Evolutionary conservation across 768 basidiomycete species (phyloP), one percentile per base, ranked within the genome.

Genomic region (Candolleomyces eurysporus): DNA sequence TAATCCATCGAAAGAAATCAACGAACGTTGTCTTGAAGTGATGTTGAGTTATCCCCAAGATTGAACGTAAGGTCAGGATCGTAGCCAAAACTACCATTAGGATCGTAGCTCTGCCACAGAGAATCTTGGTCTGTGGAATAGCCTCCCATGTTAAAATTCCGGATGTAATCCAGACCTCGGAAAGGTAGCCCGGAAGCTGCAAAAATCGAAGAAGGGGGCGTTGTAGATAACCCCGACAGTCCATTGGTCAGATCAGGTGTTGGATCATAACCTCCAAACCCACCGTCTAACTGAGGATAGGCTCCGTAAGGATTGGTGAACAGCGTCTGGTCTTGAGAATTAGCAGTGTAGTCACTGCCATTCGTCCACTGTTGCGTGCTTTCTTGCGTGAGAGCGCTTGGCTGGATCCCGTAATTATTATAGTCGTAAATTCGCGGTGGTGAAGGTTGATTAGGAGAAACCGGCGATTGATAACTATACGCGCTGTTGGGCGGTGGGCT

Each of bases 21-120:
- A 61, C 69, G 71, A 63, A 69, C 67, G n/a, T 63, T 61, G 57
- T 78, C 75, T 19, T 74, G 74, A 60, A 74, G 65, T 42, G 82
- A 79, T 62, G 75, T 66, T 43, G 72, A 63, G 43, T 72, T 66
- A 63, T 83, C 82, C 63, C 77, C 78, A 65, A 84, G 69, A 22
- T 83, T 82, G 72, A 93, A 93, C 22, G 91, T 85, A 42, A 90
- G 76, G 69, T 92, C 91, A 59, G 90, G 90, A 70, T 92, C 89
- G 65, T 84, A 82, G 30, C 86, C 87, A 74, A 92, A 92, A 39
- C 86, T 85, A 57, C 85, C 82, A 61, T 26, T 26, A 26, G 84
- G 80, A 70, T 92, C 92, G 68, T 91, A 89, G 67, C 83, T 84
- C 64, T 82, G 82, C 83, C 84, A 85, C 40, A 84, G 69, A 14